These are phyloP conservation scores for Dictyostelium discoideum DNA, from an alignment of 78 protist genomes.

Conservation along the genomic window DNA sequence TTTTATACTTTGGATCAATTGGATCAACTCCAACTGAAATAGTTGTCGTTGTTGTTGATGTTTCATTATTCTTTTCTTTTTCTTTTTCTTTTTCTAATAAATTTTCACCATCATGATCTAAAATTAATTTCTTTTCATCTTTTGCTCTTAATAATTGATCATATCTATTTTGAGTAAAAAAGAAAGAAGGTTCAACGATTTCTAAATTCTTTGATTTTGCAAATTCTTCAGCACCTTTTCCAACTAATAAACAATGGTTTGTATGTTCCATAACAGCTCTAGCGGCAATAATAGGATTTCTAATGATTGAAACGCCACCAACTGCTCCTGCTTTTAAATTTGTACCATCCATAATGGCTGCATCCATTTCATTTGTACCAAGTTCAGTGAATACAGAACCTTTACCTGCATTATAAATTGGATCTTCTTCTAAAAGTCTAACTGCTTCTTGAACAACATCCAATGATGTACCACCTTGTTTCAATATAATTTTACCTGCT, in stretches of 20 bases:
- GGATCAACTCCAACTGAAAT: slow-evolving; percentile 1
- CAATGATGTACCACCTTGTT: slow-evolving; percentile 68
- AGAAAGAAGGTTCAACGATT: slow-evolving; percentile 50
- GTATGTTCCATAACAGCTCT: slow-evolving; percentile 74
- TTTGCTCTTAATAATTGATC: slow-evolving; percentile 42
- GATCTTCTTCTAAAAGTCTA: slow-evolving; percentile 66
- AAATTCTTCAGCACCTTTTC: slow-evolving; percentile 70
- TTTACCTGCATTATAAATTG: slow-evolving; percentile 81
- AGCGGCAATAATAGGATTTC: slow-evolving; percentile 80
- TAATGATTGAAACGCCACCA: slow-evolving; percentile 39
- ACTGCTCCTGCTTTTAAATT: slow-evolving; percentile 64
- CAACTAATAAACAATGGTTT: slow-evolving; percentile 40
- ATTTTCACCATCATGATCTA: slow-evolving; percentile 63
- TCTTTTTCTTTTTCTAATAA: not conserved
- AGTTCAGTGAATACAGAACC: slow-evolving; percentile 71
- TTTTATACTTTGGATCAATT: slow-evolving; percentile 1
- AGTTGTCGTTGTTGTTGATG: not conserved
- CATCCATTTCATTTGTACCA: slow-evolving; percentile 80
- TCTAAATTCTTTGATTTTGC: slow-evolving; percentile 35
- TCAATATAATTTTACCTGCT: slow-evolving; percentile 1
- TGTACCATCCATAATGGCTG: slow-evolving; percentile 78
- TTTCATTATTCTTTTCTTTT: not conserved
- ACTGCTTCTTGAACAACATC: slow-evolving; percentile 83
- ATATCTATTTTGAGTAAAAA: slow-evolving; percentile 35
- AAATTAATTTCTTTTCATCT: not conserved